These are phyloP conservation scores for Theileria sp. DNA, from an alignment of 169 alveolate species.

Conservation along the genomic window DNA sequence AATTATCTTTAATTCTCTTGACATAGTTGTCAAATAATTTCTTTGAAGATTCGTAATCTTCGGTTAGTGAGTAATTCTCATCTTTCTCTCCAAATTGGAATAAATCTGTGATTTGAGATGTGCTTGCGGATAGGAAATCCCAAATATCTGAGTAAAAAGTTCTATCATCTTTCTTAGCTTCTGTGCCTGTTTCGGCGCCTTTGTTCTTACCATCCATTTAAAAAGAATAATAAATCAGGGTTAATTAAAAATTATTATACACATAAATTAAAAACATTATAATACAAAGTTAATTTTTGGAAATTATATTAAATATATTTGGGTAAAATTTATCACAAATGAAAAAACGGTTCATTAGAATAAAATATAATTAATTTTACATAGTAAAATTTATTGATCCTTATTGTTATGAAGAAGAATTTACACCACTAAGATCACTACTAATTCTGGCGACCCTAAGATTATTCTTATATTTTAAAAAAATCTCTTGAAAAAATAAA, in stretches of 20 bases:
- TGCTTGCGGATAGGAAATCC: constrained; percentile 26
- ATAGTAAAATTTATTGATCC: background rate
- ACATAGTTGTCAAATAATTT: background rate
- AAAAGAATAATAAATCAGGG: background rate
- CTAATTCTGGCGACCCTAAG: background rate
- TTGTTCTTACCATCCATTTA: constrained; percentile 1
- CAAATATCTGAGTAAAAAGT: constrained; percentile 23
- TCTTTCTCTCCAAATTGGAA: constrained; percentile 60
- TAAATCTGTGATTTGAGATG: constrained; percentile 43
- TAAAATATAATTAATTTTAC: background rate
- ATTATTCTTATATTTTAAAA: background rate
- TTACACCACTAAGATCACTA: background rate
- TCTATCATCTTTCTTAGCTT: background rate
- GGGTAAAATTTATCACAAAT: background rate
- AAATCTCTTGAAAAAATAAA: background rate
- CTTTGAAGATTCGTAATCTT: constrained; percentile 16
- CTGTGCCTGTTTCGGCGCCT: background rate
- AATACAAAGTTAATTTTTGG: background rate
- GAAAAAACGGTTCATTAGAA: background rate
- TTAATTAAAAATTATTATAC: constrained; percentile 1
- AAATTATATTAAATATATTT: background rate
- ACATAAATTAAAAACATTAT: background rate
- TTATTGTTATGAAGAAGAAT: background rate
- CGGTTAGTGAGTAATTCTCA: constrained; percentile 37
- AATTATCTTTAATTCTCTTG: constrained; percentile 6